Base-by-base conservation (phyloP, 805 yeast species). In the Danielozyma ontarioensis region DNA sequence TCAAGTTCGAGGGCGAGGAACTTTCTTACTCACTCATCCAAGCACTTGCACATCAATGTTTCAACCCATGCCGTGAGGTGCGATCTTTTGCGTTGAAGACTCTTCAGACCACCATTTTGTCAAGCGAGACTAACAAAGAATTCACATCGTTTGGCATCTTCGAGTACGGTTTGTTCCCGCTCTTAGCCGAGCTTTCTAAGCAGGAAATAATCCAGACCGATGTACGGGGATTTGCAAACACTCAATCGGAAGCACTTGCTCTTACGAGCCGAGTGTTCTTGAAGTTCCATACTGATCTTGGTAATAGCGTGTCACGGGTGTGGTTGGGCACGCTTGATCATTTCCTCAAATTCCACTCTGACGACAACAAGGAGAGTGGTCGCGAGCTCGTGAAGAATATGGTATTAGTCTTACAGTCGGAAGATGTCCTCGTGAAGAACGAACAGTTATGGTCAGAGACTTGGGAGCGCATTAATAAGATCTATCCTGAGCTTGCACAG, bases 1-100 rank as follows among this genome's bases (percentile, higher is more conserved):
- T 52, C 11, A 51, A 54, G 3, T 67, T 70, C 39, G 47, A 58
- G n/a, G 58, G 55, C 4, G 50, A 57, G 32, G 62, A 57, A 31
- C 45, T 61, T 14, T 64, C 76, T 45, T 73, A 72, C 42, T 82
- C 95, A 1, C 64, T 85, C 39, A 67, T 83, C 18, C 90, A 86
- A 51, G 94, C 94, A 0, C 66, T 88, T 34, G 87, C 93, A 0
- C 90, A 83, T 48, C 96, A 89, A 54, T 84, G 96, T 53, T 72
- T 83, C 52, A 88, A 88, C 48, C 95, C 96, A 13, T 85, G 95
- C 53, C 66, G 85, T 17, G 88, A 84, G 49, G 64, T 88, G 8
- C 65, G 95, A 25, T 57, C 72, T 0, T 75, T 70, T 53, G 89
- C 95, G 0, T 57, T 87, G 27, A 68, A 69, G 14, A 56, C 74